Base-by-base conservation (phyloP, 495 filamentous ascomycete genomes). In the Aspergillus sparsus region DNA sequence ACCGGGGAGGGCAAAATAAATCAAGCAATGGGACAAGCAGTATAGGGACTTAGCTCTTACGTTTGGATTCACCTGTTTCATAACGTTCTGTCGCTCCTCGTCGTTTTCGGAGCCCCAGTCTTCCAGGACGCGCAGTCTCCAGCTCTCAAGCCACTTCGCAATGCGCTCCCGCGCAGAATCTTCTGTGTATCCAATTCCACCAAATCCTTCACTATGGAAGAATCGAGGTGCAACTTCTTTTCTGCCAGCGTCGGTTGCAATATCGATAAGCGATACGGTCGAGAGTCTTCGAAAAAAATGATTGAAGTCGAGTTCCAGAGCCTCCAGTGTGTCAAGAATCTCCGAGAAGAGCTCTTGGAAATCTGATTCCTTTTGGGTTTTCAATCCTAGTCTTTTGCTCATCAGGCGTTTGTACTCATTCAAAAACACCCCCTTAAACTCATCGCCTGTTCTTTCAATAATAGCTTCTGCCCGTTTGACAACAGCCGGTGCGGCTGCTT, bases 31-130 rank as follows among this genome's bases (percentile, higher is more conserved):
- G 3, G 10, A 7, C 5, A 13, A 7, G 31, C 5, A 18, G 45
- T 21, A 58, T 32, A 27, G 27, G 36, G 31, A 27, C 21, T 27
- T 27, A n/a, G 42, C 18, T 13, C 71, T 69, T 67, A 85, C 82
- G 32, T 89, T 96, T 18, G 94, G 94, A 67, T 98, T 98, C 6
- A 91, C 86, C 7, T 73, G 76, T 74, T 87, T 91, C 94, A 98
- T 98, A 18, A 75, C 82, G 1, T 54, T 66, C 62, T 86, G 82
- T 47, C 94, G 75, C 57, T 87, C 84, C 32, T 68, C 73, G 44
- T 95, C 89, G 15, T 66, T 70, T 4, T 77, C 73, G 2, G 69
- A 58, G 5, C 76, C 71, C 90, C 90, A 94, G 66, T 95, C 91
- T 61, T 90, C 84, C 7, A 84, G 63, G 0, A 92, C 73, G 3